Evolutionary conservation across 768 basidiomycete species (phyloP), one percentile per base, ranked within the genome.

Genomic region (Cyathus striatus): DNA sequence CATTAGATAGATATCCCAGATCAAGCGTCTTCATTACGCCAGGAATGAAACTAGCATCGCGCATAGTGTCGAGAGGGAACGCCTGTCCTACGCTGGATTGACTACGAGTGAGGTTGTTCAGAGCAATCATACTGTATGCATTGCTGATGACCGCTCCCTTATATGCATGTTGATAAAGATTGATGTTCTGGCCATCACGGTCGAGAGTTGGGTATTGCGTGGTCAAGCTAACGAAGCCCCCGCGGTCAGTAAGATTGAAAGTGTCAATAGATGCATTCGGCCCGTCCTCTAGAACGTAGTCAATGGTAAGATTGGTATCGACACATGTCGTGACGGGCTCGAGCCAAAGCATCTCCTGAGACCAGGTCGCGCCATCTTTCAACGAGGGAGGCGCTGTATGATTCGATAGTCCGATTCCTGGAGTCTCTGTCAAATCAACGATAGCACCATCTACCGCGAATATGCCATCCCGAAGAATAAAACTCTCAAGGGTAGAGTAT

Each of bases 301-400:
- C 54, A 7, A 55, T 14, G 3, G 56, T 57, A 18, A 57, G 20
- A 39, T 55, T 57, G 3, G 53, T 50, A 24, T 57, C 45, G 39
- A 53, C 49, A n/a, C 54, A 57, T n/a, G 38, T 10, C 3, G 56
- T 49, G 12, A 51, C 49, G 6, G 56, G 56, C 38, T 57, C 53
- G 23, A 56, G 43, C 55, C 56, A 57, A 12, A 57, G 38, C 22
- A 57, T 30, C 5, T 57, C 54, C 20, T 55, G 48, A 6, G 51
- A 51, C 56, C 56, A 57, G 3, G 27, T 36, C 4, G 20, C 51
- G 4, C 56, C 56, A 1, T 38, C 7, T 9, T 40, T 22, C 0
- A 44, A 34, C 0, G 17, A 12, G 12, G 12, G 13, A 32, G 30
- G 2, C 3, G 30, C 30, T 12, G 30, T 32, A 32, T 13, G 12